These are phyloP conservation scores for Scleroderma citrinum DNA, from an alignment of 768 basidiomycete species.

Conservation along the genomic window DNA sequence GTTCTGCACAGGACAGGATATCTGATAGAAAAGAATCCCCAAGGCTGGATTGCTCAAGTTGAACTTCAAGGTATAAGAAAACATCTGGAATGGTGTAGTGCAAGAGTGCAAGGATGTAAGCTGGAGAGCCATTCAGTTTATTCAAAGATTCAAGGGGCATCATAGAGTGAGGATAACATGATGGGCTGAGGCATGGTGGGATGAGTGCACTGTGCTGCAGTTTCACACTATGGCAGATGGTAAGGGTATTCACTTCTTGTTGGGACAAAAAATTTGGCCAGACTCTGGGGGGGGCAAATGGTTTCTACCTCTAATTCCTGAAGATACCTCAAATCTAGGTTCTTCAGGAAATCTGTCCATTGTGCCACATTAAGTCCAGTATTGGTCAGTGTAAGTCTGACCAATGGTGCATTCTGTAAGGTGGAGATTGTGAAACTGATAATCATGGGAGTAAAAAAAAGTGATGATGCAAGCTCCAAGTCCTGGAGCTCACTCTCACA, in stretches of 20 bases:
- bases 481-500: too few relatives aligned
- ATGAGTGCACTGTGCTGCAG: too few relatives aligned
- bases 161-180: too few relatives aligned
- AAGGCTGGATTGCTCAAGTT: neutral
- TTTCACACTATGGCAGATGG: too few relatives aligned
- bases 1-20: neutral
- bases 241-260: neutral
- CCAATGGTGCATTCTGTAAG: too few relatives aligned
- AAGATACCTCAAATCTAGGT: neutral
- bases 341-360: neutral
- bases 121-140: neutral
- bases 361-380: neutral
- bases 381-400: neutral
- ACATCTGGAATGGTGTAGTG: neutral
- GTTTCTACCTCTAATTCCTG: neutral
- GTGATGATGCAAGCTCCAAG: too few relatives aligned
- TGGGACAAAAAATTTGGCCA: neutral
- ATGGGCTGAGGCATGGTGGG: too few relatives aligned
- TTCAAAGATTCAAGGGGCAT: neutral
- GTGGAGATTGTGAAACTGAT: too few relatives aligned
- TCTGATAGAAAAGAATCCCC: neutral
- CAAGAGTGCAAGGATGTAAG: neutral
- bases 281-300: neutral
- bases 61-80: neutral
- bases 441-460: too few relatives aligned